Evolutionary conservation across 164 flowering plant genomes (phyloP).

Genomic region (Chimonanthus praecox): DNA sequence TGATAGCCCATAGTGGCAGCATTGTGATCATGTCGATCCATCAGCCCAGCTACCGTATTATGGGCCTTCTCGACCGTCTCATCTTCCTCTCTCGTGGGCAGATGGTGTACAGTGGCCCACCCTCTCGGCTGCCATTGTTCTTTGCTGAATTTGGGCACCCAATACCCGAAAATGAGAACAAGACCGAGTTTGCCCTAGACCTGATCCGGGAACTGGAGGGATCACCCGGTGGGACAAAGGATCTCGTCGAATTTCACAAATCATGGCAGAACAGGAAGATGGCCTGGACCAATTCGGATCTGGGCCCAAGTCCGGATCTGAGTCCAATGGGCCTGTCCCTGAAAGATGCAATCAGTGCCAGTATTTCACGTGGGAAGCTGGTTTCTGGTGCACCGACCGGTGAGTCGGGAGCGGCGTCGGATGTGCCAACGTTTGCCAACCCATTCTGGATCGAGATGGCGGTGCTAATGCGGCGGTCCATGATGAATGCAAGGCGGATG

Average conservation of each 20-base stretch:
- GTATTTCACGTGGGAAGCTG: slow-evolving; percentile 75
- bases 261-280: slow-evolving; percentile 39
- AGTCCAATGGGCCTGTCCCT: slow-evolving; percentile 25
- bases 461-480: slow-evolving; percentile 49
- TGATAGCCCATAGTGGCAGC: slow-evolving; percentile 61
- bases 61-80: slow-evolving; percentile 56
- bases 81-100: slow-evolving; percentile 75
- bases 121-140: slow-evolving; percentile 40
- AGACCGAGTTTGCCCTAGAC: slow-evolving; percentile 85
- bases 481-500: slow-evolving; percentile 55
- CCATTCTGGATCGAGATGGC: slow-evolving; percentile 69
- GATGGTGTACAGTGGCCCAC: slow-evolving; percentile 68
- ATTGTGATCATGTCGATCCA: slow-evolving; percentile 57
- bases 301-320: neutral
- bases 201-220: slow-evolving; percentile 63
- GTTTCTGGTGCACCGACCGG: slow-evolving; percentile 59
- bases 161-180: slow-evolving; percentile 72
- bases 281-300: neutral
- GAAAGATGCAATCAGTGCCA: slow-evolving; percentile 70
- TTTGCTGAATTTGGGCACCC: slow-evolving; percentile 73
- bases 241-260: slow-evolving; percentile 64
- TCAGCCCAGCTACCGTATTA: slow-evolving; percentile 56
- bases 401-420: neutral
- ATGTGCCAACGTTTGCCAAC: slow-evolving; percentile 63
- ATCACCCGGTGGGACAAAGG: slow-evolving; percentile 47